These are phyloP conservation scores for Nakataea oryzae DNA, from an alignment of 2,329 filamentous ascomycete species.

Conservation along the genomic window DNA sequence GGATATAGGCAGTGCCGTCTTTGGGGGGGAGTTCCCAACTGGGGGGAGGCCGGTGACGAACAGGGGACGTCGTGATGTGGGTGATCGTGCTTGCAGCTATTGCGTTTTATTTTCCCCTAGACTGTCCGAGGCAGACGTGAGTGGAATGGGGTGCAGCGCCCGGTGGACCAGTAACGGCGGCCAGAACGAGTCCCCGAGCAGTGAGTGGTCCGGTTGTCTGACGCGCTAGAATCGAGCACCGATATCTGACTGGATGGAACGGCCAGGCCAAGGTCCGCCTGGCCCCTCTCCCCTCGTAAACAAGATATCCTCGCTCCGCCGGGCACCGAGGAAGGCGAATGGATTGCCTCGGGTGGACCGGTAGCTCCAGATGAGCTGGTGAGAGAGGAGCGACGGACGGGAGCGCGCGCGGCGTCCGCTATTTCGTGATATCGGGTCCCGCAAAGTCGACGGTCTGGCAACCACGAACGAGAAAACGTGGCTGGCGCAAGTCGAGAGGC, in stretches of 20 bases:
- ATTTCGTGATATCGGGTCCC: background rate
- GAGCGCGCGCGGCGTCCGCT: background rate
- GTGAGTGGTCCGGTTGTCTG: slow-evolving; percentile 23
- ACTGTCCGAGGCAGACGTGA: slow-evolving; percentile 6
- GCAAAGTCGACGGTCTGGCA: background rate
- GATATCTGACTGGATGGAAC: slow-evolving; percentile 13
- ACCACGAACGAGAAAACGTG: background rate
- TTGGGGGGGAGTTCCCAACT: background rate
- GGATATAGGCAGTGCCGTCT: background rate
- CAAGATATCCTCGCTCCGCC: background rate
- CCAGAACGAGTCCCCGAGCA: slow-evolving; percentile 20
- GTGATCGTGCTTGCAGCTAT: slow-evolving; percentile 14
- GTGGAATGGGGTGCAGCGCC: slow-evolving; percentile 22
- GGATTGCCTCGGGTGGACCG: background rate
- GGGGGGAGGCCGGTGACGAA: background rate
- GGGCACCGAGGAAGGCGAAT: background rate
- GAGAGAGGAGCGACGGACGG: background rate
- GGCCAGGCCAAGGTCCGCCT: slow-evolving; percentile 16
- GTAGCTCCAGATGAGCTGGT: background rate
- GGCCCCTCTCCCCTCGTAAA: slow-evolving; percentile 7
- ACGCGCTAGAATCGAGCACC: slow-evolving; percentile 20
- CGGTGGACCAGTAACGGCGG: slow-evolving; percentile 27
- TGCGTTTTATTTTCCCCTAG: slow-evolving; percentile 9
- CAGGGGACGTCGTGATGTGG: slow-evolving; percentile 8
- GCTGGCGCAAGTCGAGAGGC: background rate